Evolutionary conservation across 83 land plant genomes (phyloP).

Genomic region (Thuja plicata): DNA sequence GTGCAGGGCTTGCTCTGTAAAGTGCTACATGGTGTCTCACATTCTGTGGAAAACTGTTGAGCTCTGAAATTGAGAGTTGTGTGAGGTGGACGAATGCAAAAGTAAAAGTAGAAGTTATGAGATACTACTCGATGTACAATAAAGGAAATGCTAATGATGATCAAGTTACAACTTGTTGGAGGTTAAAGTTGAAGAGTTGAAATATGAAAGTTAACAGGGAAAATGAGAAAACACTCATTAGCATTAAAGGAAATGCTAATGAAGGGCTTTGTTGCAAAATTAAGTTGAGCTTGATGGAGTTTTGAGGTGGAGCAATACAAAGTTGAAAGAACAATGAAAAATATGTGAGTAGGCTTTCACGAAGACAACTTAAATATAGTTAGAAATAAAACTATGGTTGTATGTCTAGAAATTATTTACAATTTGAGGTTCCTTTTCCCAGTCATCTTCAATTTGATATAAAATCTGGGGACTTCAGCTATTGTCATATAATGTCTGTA

Average conservation of each 20-base stretch:
- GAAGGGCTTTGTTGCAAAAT: background rate
- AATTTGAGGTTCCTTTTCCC: background rate
- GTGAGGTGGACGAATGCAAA: no score
- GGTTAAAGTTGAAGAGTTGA: background rate
- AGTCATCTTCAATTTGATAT: background rate
- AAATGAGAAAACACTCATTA: background rate
- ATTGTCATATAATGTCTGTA: background rate
- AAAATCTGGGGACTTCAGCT: background rate
- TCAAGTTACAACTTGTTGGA: background rate
- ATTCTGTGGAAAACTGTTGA: no score
- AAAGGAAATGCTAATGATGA: no score
- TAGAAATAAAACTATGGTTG: background rate
- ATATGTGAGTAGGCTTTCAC: background rate
- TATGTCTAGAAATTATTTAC: no score
- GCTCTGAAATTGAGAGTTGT: no score
- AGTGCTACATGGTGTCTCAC: no score
- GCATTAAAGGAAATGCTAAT: background rate
- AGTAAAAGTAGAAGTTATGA: no score
- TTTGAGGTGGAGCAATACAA: background rate
- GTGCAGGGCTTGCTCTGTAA: no score
- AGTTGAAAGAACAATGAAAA: background rate
- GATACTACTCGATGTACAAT: no score
- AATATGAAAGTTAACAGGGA: background rate
- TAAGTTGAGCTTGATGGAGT: background rate
- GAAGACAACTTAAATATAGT: background rate